Percentiles rank a stretch among this genome's conserved stretches.
These are phyloP conservation scores for Papilionanthe hybrid DNA, from an alignment of 116 monocot genomes.

Conservation along the genomic window DNA sequence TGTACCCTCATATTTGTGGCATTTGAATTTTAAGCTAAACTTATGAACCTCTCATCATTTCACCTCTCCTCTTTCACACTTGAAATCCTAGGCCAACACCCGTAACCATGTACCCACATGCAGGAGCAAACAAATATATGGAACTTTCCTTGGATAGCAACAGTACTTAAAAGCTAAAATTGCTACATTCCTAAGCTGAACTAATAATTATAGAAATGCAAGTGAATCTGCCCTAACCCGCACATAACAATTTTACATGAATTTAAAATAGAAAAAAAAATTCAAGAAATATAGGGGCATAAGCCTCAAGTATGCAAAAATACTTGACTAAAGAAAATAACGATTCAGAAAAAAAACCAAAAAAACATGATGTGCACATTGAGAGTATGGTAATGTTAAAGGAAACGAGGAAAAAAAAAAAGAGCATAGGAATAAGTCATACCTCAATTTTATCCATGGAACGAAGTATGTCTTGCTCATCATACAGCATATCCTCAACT, in stretches of 20 bases:
- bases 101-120: not conserved
- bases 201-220: not conserved
- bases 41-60: not conserved
- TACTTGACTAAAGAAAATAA: not conserved
- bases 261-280: not conserved
- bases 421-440: not conserved
- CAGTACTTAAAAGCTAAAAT: not conserved
- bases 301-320: not conserved
- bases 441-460: constrained; percentile 99
- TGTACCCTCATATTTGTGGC: not conserved
- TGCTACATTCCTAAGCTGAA: not conserved
- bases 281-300: not conserved
- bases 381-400: not conserved
- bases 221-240: not conserved
- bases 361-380: not conserved
- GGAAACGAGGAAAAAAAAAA: not conserved
- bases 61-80: not conserved
- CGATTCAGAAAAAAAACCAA: not conserved
- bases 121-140: not conserved
- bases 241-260: not conserved
- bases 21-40: not conserved
- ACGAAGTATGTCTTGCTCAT: constrained; percentile 84
- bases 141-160: not conserved
- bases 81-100: not conserved
- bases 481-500: constrained; percentile 96